Evolutionary conservation across 2,329 filamentous ascomycete genomes (phyloP).

Genomic region (Aspergillus clavatus): DNA sequence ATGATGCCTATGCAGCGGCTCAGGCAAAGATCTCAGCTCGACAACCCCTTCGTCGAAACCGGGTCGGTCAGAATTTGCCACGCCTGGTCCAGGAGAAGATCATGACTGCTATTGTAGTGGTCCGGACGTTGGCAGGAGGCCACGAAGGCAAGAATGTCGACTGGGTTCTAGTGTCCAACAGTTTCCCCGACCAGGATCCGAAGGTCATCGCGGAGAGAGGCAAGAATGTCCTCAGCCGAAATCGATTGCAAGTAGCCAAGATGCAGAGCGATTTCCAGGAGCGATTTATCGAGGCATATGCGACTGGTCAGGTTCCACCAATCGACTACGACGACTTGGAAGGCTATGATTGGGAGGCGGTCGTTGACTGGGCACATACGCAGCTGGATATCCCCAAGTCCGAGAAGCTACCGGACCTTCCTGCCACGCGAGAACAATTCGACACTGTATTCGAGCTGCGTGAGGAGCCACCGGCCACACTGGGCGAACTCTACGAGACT

Average conservation of each 20-base stretch:
- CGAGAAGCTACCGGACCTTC: slow-evolving; percentile 39
- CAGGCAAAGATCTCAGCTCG: slow-evolving; percentile 8
- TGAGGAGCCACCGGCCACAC: slow-evolving; percentile 26
- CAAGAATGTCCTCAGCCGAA: slow-evolving; percentile 32
- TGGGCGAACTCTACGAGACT: slow-evolving; percentile 36
- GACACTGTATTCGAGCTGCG: slow-evolving; percentile 39
- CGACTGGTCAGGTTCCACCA: slow-evolving; percentile 37
- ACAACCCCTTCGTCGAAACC: slow-evolving; percentile 21
- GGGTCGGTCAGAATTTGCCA: slow-evolving; percentile 21
- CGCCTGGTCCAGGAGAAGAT: slow-evolving; percentile 31
- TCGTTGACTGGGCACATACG: slow-evolving; percentile 44
- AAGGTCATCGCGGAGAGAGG: slow-evolving; percentile 38
- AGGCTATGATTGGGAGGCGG: slow-evolving; percentile 43
- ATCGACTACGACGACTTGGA: slow-evolving; percentile 43
- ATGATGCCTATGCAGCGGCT: too few species aligned
- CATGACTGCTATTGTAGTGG: slow-evolving; percentile 40
- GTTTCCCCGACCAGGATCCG: slow-evolving; percentile 39
- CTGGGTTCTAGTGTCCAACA: slow-evolving; percentile 40
- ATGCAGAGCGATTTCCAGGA: slow-evolving; percentile 46
- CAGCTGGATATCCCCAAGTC: slow-evolving; percentile 38
- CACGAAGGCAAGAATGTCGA: slow-evolving; percentile 40
- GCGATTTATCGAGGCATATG: slow-evolving; percentile 44
- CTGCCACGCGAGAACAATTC: slow-evolving; percentile 40
- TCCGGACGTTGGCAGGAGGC: slow-evolving; percentile 44
- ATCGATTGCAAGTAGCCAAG: slow-evolving; percentile 39